phyloP scores from a whole-genome alignment of 192 early-diverging fungal species.

The Coemansia sp. region DNA sequence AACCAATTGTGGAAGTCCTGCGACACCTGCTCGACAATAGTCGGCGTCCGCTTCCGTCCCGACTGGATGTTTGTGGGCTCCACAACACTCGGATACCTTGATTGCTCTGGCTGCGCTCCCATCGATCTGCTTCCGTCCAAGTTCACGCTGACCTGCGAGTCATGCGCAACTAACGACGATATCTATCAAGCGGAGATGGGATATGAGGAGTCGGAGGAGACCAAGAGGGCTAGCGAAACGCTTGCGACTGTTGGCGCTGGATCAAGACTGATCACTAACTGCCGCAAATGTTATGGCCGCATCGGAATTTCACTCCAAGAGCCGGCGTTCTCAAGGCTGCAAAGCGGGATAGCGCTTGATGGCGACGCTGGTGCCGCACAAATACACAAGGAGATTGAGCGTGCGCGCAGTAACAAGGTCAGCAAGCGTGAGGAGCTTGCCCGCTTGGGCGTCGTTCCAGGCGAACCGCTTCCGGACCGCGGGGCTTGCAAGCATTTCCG shows the following conservation, averaged over 20 bases:
- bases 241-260: slow-evolving; percentile 31
- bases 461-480: slow-evolving; percentile 72
- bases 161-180: slow-evolving; percentile 57
- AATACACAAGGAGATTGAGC: slow-evolving; percentile 43
- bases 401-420: slow-evolving; percentile 52
- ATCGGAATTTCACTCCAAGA: slow-evolving; percentile 48
- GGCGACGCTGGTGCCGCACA: slow-evolving; percentile 39
- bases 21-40: slow-evolving; percentile 55
- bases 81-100: slow-evolving; percentile 68
- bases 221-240: slow-evolving; percentile 6
- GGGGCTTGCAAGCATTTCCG: slow-evolving; percentile 84
- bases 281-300: slow-evolving; percentile 42
- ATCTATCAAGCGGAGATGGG: slow-evolving; percentile 11
- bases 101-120: slow-evolving; percentile 67
- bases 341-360: slow-evolving; percentile 34
- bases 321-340: slow-evolving; percentile 58
- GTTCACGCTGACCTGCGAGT: slow-evolving; percentile 69
- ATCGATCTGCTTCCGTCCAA: slow-evolving; percentile 74
- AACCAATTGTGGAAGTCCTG: slow-evolving; percentile 57
- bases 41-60: slow-evolving; percentile 63
- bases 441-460: slow-evolving; percentile 67
- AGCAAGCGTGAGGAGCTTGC: slow-evolving; percentile 57
- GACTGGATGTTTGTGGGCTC: slow-evolving; percentile 62
- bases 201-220: neutral
- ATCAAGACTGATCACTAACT: slow-evolving; percentile 14